Evolutionary conservation across 2,329 filamentous ascomycete genomes (phyloP).

Genomic region (Curvularia verruculosa): DNA sequence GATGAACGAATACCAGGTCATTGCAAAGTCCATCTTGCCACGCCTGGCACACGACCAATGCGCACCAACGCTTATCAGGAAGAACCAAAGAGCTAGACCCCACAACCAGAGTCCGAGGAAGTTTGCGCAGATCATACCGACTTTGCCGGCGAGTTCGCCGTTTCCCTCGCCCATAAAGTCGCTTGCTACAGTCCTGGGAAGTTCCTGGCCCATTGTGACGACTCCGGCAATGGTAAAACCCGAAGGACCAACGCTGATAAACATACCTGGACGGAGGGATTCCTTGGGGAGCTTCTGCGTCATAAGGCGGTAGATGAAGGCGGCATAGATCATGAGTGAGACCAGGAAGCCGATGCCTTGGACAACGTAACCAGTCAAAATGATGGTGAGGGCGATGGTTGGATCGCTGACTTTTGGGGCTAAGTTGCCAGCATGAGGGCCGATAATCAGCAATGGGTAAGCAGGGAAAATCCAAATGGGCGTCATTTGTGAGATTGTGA

Average conservation of each 20-base stretch:
- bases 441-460: constrained; percentile 79
- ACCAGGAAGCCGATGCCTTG: constrained; percentile 70
- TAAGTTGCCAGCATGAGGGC: constrained; percentile 70
- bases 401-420: constrained; percentile 54
- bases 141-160: constrained; percentile 60
- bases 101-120: constrained; percentile 80
- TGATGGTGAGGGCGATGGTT: constrained; percentile 57
- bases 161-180: constrained; percentile 63
- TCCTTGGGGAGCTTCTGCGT: constrained; percentile 83
- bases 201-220: constrained; percentile 62
- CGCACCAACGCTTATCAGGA: constrained; percentile 77
- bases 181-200: constrained; percentile 56
- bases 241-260: constrained; percentile 79
- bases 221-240: constrained; percentile 70
- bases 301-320: constrained; percentile 86
- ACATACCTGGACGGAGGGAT: constrained; percentile 79
- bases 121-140: constrained; percentile 63
- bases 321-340: constrained; percentile 79
- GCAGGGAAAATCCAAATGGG: constrained; percentile 88
- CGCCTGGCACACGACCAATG: constrained; percentile 70
- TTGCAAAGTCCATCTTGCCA: constrained; percentile 73
- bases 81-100: constrained; percentile 84
- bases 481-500: constrained; percentile 82
- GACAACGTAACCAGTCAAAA: constrained; percentile 64
- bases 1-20: constrained; percentile 86